Evolutionary conservation across 176 grass and related monocot species (phyloP).

Genomic region (Otatea glauca): DNA sequence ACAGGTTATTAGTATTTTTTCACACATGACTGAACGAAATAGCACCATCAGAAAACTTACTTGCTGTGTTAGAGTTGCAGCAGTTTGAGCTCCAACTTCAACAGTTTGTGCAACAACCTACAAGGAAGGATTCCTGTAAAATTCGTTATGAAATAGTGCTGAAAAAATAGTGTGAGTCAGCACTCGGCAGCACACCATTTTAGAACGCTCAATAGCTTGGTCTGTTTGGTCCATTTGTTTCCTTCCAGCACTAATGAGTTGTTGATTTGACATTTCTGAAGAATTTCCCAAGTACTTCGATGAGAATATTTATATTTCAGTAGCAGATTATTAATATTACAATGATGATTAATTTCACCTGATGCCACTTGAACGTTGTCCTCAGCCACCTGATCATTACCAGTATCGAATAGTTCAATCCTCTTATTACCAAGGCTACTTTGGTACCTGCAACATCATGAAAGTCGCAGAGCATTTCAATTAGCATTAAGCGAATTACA

Average conservation of each 20-base stretch:
- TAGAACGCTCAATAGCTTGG: conserved; percentile 89
- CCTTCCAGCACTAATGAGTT: conserved; percentile 78
- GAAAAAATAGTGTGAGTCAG: background rate
- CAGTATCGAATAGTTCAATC: conserved; percentile 90
- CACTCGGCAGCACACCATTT: conserved; percentile 55
- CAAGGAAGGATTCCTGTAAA: conserved; percentile 39
- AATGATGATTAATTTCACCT: conserved; percentile 52
- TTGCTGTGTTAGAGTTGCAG: conserved; percentile 79
- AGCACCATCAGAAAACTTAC: conserved; percentile 59
- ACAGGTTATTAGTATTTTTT: background rate
- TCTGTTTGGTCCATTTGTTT: conserved; percentile 98
- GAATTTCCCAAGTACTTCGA: conserved; percentile 29
- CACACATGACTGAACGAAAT: background rate
- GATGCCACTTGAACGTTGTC: conserved; percentile 78
- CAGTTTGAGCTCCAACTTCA: conserved; percentile 97
- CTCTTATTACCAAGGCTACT: conserved; percentile 93
- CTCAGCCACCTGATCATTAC: conserved; percentile 63
- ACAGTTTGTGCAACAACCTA: conserved; percentile 97
- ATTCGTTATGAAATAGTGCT: background rate
- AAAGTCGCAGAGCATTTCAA: background rate
- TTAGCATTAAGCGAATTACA: conserved; percentile 18
- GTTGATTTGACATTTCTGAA: conserved; percentile 94
- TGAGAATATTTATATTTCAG: conserved; percentile 33
- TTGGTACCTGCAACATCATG: conserved; percentile 73
- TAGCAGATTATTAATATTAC: background rate